phyloP scores from a whole-genome alignment of 2,329 filamentous ascomycete genomes.

The Diaporthe ilicicola region DNA sequence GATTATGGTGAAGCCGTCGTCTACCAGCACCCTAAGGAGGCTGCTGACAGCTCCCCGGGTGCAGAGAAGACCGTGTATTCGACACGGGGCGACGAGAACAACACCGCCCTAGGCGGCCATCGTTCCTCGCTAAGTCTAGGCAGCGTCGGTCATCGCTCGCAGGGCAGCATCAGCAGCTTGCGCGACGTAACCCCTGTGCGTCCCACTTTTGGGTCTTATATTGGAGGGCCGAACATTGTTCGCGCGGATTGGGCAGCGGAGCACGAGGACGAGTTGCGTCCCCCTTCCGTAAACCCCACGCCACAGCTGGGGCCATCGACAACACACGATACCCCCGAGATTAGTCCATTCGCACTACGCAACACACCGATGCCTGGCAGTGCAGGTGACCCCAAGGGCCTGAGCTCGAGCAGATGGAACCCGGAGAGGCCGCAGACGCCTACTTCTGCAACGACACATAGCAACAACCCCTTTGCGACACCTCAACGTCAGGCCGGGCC shows the following conservation, averaged over 20 bases:
- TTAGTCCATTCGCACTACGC: conserved; percentile 34
- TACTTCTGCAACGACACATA: conserved; percentile 19
- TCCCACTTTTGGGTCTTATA: conserved; percentile 23
- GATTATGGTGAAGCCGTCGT: conserved; percentile 24
- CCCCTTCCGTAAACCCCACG: conserved; percentile 25
- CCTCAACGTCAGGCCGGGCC: conserved; percentile 35
- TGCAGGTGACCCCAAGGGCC: conserved; percentile 34
- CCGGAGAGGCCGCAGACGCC: conserved; percentile 37
- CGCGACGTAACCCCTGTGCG: conserved; percentile 28
- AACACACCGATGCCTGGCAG: conserved; percentile 17
- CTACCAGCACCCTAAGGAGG: neutral
- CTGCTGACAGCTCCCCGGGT: neutral
- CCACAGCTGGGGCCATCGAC: conserved; percentile 33
- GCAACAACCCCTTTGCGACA: conserved; percentile 7
- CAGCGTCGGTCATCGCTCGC: conserved; percentile 3
- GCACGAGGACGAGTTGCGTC: conserved; percentile 26
- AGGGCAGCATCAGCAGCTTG: conserved; percentile 23
- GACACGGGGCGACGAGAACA: conserved; percentile 13
- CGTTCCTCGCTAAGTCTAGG: conserved; percentile 24
- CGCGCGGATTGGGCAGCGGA: conserved; percentile 31
- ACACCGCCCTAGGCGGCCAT: neutral
- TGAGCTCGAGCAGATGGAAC: conserved; percentile 42
- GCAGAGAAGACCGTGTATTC: conserved; percentile 24
- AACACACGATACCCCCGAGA: conserved; percentile 31
- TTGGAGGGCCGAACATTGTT: conserved; percentile 27